Conservation (phyloP, 2,329 filamentous ascomycete species). For the Cordyceps farinosa region DNA sequence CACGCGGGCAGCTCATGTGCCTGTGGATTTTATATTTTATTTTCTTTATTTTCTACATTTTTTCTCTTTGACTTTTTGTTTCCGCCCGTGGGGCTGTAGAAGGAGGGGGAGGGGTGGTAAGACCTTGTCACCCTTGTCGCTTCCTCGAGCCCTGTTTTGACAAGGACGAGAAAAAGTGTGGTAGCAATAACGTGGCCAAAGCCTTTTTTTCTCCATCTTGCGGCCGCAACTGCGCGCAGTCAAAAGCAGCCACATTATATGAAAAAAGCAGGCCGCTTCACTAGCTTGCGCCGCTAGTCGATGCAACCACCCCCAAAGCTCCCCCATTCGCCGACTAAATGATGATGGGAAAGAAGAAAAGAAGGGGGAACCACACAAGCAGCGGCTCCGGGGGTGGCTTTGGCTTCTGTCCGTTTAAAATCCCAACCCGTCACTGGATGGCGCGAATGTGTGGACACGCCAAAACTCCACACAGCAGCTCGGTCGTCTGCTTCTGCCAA, state of each 20-base stretch:
- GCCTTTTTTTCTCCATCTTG: background rate
- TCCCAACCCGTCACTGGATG: constrained; percentile 6
- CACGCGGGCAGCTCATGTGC: constrained; percentile 12
- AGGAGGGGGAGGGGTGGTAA: background rate
- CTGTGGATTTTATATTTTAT: background rate
- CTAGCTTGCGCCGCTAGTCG: constrained; percentile 4
- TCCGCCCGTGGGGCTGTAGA: background rate
- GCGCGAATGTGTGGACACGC: background rate
- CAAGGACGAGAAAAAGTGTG: background rate
- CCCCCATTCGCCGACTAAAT: constrained; percentile 6
- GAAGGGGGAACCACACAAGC: background rate
- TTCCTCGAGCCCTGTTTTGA: background rate
- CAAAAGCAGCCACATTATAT: background rate
- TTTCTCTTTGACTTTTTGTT: background rate
- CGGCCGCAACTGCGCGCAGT: background rate
- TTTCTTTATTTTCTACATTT: background rate
- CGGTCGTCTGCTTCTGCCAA: background rate
- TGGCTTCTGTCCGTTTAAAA: constrained; percentile 16
- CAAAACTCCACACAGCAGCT: background rate
- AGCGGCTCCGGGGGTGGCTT: constrained; percentile 12
- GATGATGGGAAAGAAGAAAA: background rate
- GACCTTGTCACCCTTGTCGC: background rate
- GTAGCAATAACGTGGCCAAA: constrained; percentile 5
- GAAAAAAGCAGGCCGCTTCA: background rate
- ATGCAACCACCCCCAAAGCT: background rate